phyloP scores from a whole-genome alignment of 106 monocot species.

The Dioscorea alata region DNA sequence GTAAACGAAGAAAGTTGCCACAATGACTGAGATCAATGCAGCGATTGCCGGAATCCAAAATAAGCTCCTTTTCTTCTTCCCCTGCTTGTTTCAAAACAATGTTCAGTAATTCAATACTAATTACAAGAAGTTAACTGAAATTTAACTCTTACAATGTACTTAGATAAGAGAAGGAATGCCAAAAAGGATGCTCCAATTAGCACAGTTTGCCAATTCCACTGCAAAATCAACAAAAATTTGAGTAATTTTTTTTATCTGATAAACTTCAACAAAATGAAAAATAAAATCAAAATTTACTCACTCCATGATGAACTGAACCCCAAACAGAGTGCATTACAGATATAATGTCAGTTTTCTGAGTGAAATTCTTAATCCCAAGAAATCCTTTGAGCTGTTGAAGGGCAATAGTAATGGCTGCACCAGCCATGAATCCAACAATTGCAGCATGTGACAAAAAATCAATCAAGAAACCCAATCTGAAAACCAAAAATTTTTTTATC shows the following conservation, averaged over 20 bases:
- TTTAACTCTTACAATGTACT: constrained; percentile 49
- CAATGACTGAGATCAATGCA: constrained; percentile 43
- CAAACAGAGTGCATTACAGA: constrained; percentile 65
- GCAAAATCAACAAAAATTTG: constrained; percentile 19
- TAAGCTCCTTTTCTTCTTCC: constrained; percentile 53
- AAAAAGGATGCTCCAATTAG: constrained; percentile 52
- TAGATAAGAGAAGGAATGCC: constrained; percentile 53
- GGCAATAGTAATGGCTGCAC: constrained; percentile 61
- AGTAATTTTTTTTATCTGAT: neutral
- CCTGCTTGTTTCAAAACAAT: constrained; percentile 13
- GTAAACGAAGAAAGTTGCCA: constrained; percentile 48
- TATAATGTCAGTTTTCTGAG: constrained; percentile 49
- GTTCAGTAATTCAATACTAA: constrained; percentile 2
- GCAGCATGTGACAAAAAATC: constrained; percentile 73
- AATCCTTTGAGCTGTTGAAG: constrained; percentile 76
- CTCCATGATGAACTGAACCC: constrained; percentile 35
- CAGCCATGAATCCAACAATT: constrained; percentile 72
- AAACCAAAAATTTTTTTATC: neutral
- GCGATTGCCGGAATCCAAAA: constrained; percentile 65
- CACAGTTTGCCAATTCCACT: constrained; percentile 94
- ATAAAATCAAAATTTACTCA: constrained; percentile 2
- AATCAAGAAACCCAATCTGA: constrained; percentile 60
- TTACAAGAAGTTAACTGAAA: neutral
- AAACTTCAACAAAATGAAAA: no score
- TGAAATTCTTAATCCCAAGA: constrained; percentile 57